phyloP scores from a whole-genome alignment of 306 rosid species.

The Quercus robur region DNA sequence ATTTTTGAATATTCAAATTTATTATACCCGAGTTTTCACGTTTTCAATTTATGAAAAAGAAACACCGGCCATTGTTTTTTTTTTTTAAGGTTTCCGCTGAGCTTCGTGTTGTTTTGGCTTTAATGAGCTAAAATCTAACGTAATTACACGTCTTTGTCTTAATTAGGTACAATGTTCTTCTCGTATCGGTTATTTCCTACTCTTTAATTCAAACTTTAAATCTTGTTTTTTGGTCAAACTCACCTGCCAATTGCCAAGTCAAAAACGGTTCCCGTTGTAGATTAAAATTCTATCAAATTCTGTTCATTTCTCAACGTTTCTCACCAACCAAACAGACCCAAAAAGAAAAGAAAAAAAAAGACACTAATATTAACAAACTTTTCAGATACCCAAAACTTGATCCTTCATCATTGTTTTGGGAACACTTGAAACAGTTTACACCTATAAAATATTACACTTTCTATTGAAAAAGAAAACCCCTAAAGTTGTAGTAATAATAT shows the following conservation, averaged over 20 bases:
- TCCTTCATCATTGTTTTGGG: constrained; percentile 3
- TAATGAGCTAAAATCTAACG: neutral
- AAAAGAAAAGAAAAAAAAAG: neutral
- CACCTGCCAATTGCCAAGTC: neutral
- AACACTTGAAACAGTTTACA: neutral
- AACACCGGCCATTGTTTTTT: no score
- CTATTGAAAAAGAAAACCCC: neutral
- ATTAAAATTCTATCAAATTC: constrained; percentile 28
- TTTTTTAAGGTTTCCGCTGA: no score
- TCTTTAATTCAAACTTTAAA: neutral
- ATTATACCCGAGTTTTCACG: no score
- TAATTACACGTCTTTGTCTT: neutral
- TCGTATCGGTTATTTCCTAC: no score
- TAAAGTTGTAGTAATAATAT: constrained; percentile 14
- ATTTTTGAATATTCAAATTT: no score
- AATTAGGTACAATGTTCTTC: no score
- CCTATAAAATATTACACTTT: constrained; percentile 27
- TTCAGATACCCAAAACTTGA: constrained; percentile 4
- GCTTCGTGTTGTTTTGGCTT: no score
- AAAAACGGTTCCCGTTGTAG: neutral
- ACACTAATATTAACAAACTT: no score
- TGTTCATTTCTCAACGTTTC: neutral
- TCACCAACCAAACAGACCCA: constrained; percentile 2
- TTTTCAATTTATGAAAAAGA: no score
- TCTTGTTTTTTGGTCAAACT: neutral